Percentiles rank a stretch among this genome's conserved stretches.
Conservation (phyloP, 805 yeast genomes). For the Myxozyma mucilagina region DNA sequence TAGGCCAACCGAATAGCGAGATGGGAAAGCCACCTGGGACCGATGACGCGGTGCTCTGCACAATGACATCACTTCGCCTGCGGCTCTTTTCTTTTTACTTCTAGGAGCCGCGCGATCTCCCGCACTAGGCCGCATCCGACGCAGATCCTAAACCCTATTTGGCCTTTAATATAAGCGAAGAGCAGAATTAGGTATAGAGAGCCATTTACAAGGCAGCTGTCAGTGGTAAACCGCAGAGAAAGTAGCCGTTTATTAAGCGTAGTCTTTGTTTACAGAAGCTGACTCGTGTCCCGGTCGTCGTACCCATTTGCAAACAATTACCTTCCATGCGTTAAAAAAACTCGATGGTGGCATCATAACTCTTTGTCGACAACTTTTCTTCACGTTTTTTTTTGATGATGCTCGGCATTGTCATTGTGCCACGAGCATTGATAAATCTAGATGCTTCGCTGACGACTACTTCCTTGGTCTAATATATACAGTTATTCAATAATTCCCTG, state of each 20-base stretch:
- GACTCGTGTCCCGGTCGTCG: neutral
- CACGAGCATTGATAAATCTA: too few relatives aligned
- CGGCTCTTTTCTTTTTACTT: neutral
- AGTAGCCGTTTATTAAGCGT: neutral
- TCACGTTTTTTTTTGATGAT: too few relatives aligned
- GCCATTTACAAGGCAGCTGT: too few relatives aligned
- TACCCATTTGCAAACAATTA: too few relatives aligned
- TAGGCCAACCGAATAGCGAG: neutral
- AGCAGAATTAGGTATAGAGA: neutral
- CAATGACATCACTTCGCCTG: conserved; percentile 9
- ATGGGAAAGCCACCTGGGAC: neutral
- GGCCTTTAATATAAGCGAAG: neutral
- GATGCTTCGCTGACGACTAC: neutral
- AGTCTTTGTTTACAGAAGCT: neutral
- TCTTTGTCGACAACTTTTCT: too few relatives aligned
- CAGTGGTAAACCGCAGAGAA: neutral
- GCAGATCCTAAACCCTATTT: neutral
- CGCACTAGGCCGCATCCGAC: conserved; percentile 3
- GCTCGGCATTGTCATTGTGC: too few relatives aligned
- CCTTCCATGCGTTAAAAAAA: too few relatives aligned
- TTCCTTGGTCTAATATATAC: neutral
- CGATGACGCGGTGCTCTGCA: neutral
- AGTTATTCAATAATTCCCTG: neutral
- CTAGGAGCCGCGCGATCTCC: conserved; percentile 4
- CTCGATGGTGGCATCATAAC: too few relatives aligned